Evolutionary conservation across 1,139 yeast genomes (phyloP), one percentile per base, ranked within the genome.

Genomic region (Taphrina sp.): DNA sequence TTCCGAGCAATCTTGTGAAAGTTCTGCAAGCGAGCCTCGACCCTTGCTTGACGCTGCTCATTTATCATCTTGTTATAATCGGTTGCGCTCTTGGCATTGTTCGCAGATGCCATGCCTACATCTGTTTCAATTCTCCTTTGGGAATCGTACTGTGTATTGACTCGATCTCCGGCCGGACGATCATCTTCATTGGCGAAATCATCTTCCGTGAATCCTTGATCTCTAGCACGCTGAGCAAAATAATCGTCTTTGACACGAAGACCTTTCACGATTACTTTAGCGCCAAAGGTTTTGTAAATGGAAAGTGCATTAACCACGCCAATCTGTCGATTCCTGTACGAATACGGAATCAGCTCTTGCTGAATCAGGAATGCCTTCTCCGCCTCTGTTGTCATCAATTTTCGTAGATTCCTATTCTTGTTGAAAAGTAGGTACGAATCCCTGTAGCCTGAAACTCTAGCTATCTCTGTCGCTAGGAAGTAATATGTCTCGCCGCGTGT

Each of bases 211-310:
- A 76, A 71, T 59, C 75, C 77, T 44, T 69, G 70, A 24, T 74
- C 73, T 56, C 76, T 74, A 0, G 86, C 84, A 39, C 74, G 69
- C 35, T 76, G 78, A 66, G 85, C 95, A 88, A 92, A 85, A 66
- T 85, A 85, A 67, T 85, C 95, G 68, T 85, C 95, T 17, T 72
- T 69, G 8, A 85, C 81, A 61, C 88, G 78, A 54, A 76, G 74
- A 22, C 95, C 95, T 49, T 76, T 75, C 12, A 73, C 73, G 38
- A 86, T 71, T 44, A 83, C 73, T 44, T 81, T 74, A 1, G 92
- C 85, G 7, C 95, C 95, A 69, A 84, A 85, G 63, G 79, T 81
- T 58, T 88, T 72, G 66, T 73, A 86, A 42, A 84, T 79, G 2
- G 86, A 79, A 57, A 84, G 70, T 3, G 85, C 83, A 17, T 83